Percentiles rank a stretch among this genome's conserved stretches.
Conservation (phyloP, 331 rosid genomes). For the Erythrophleum ivorense region DNA sequence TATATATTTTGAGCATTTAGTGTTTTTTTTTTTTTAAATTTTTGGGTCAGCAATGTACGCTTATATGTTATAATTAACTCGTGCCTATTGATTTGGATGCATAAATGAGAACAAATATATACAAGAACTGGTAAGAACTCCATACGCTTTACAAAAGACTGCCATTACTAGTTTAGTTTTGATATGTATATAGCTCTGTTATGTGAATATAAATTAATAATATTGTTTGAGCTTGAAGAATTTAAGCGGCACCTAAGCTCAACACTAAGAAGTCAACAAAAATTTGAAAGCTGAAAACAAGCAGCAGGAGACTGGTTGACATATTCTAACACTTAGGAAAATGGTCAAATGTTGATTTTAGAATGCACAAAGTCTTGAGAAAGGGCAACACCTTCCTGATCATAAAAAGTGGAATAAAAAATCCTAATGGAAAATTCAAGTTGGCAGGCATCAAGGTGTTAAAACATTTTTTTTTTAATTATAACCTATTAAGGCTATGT, state of each 20-base stretch:
- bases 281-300: slow-evolving; percentile 9
- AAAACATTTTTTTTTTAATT: not conserved
- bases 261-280: slow-evolving; percentile 8
- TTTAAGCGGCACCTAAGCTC: slow-evolving; percentile 27
- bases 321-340: not conserved
- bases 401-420: slow-evolving; percentile 20
- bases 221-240: not conserved
- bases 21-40: not conserved
- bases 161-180: not conserved
- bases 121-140: slow-evolving; percentile 2
- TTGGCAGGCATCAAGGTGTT: not conserved
- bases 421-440: slow-evolving; percentile 20
- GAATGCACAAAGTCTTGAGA: slow-evolving; percentile 24
- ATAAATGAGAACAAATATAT: not conserved
- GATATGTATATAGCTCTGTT: not conserved
- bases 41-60: slow-evolving; percentile 10
- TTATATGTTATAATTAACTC: not conserved
- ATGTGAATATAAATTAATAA: slow-evolving; percentile 13
- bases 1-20: slow-evolving; percentile 1
- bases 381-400: slow-evolving; percentile 9
- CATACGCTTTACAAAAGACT: slow-evolving; percentile 9
- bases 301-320: slow-evolving; percentile 1
- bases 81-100: not conserved
- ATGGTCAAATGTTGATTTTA: slow-evolving; percentile 19
- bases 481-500: not conserved